These are phyloP conservation scores for Pichia rugopelliculosa DNA, from an alignment of 805 yeast species.

Conservation along the genomic window DNA sequence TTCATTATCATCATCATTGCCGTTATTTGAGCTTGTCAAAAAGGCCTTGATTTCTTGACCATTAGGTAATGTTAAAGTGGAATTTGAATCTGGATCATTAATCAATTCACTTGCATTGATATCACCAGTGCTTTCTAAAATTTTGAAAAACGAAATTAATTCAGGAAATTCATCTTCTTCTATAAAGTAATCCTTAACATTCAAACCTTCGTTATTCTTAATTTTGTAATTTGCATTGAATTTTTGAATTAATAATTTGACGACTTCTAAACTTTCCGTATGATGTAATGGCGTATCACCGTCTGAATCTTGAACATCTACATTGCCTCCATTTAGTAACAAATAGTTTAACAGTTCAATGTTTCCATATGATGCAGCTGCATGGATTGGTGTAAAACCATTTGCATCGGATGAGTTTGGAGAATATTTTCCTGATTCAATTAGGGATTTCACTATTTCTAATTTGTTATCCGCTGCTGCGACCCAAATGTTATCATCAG, in stretches of 20 bases:
- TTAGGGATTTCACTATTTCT: constrained; percentile 46
- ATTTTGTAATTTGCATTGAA: constrained; percentile 58
- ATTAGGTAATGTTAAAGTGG: constrained; percentile 21
- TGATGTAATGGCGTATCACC: constrained; percentile 96
- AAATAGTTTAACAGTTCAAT: constrained; percentile 54
- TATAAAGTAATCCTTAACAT: constrained; percentile 64
- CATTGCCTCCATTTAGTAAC: constrained; percentile 59
- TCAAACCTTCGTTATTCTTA: constrained; percentile 67
- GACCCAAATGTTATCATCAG: constrained; percentile 68
- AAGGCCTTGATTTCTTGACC: constrained; percentile 49
- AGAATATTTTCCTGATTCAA: constrained; percentile 44
- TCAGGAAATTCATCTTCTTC: constrained; percentile 87
- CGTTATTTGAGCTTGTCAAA: constrained; percentile 23
- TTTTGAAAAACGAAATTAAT: constrained; percentile 50
- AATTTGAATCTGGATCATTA: not conserved
- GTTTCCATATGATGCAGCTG: constrained; percentile 93
- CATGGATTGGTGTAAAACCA: constrained; percentile 96
- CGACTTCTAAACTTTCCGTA: constrained; percentile 63
- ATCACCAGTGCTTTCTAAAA: constrained; percentile 6
- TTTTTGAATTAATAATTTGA: constrained; percentile 58
- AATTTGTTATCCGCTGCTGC: constrained; percentile 85
- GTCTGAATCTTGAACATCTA: constrained; percentile 75
- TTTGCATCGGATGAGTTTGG: constrained; percentile 80
- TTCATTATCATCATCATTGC: constrained; percentile 30
- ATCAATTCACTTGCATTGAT: not conserved